These are phyloP conservation scores for Lactarius tabidus DNA, from an alignment of 768 basidiomycete species.

Conservation along the genomic window DNA sequence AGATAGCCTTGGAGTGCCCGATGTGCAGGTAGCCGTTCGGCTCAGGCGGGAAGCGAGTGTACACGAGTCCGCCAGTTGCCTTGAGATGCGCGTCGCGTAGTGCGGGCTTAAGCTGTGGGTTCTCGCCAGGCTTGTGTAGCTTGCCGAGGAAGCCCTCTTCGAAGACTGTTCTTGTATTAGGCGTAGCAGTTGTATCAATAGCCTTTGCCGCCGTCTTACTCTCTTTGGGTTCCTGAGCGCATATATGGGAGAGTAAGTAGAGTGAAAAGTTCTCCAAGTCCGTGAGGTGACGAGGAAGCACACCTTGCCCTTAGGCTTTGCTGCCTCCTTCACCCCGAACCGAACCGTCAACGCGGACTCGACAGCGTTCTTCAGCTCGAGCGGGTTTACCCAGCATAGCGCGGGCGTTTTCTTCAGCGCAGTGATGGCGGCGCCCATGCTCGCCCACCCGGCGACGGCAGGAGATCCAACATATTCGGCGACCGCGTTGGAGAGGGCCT, in stretches of 20 bases:
- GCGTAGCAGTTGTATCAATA: conserved; percentile 31
- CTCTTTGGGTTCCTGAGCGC: conserved; percentile 48
- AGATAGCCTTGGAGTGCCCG: conserved; percentile 98
- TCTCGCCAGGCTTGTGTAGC: conserved; percentile 91
- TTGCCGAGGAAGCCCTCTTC: conserved; percentile 91
- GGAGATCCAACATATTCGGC: conserved; percentile 54
- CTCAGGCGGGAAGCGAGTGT: conserved; percentile 97
- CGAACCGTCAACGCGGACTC: conserved; percentile 62
- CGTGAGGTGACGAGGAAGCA: conserved; percentile 2
- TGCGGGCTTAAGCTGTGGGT: conserved; percentile 75
- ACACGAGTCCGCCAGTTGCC: conserved; percentile 76
- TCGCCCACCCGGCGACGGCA: conserved; percentile 65
- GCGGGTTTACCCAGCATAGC: conserved; percentile 77
- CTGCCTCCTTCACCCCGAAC: conserved; percentile 70
- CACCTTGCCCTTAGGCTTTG: conserved; percentile 67
- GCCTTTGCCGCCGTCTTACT: conserved; percentile 33
- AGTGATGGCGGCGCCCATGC: conserved; percentile 62
- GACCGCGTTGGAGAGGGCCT: conserved; percentile 56
- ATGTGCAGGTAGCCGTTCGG: conserved; percentile 96
- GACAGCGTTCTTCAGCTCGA: conserved; percentile 79
- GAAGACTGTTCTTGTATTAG: conserved; percentile 60
- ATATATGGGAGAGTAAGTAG: background rate
- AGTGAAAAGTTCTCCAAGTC: background rate
- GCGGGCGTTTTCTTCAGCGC: conserved; percentile 56
- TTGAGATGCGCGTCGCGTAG: conserved; percentile 80